Conservation (phyloP, 2,329 filamentous ascomycete genomes). For the Microdochium bolleyi region DNA sequence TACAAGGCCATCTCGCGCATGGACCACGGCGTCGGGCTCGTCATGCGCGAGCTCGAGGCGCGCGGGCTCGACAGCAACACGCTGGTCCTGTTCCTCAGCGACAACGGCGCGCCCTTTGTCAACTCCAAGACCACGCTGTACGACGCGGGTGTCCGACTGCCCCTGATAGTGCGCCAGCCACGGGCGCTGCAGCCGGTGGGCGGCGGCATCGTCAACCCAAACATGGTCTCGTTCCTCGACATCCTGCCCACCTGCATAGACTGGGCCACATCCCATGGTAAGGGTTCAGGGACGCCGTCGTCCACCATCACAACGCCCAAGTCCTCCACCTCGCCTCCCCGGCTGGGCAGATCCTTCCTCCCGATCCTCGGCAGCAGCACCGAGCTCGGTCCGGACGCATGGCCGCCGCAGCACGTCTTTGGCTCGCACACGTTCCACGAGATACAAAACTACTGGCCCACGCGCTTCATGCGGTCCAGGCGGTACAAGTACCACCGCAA, state of each 20-base stretch:
- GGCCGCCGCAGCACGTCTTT: slow-evolving; percentile 27
- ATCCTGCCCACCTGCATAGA: slow-evolving; percentile 36
- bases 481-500: slow-evolving; percentile 41
- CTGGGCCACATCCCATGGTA: slow-evolving; percentile 17
- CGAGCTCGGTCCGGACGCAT: slow-evolving; percentile 8
- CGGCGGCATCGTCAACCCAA: slow-evolving; percentile 25
- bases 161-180: slow-evolving; percentile 30
- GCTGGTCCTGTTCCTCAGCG: slow-evolving; percentile 27
- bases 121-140: slow-evolving; percentile 44
- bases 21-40: slow-evolving; percentile 31
- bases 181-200: slow-evolving; percentile 5
- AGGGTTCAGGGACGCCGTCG: no score
- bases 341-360: slow-evolving; percentile 28
- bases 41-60: slow-evolving; percentile 23
- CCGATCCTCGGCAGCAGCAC: slow-evolving; percentile 18
- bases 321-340: slow-evolving; percentile 5
- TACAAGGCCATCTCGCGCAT: slow-evolving; percentile 29
- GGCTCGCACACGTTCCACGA: slow-evolving; percentile 46
- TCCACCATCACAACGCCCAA: slow-evolving; percentile 5
- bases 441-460: slow-evolving; percentile 39
- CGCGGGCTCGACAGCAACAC: background rate
- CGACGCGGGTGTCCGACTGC: slow-evolving; percentile 35
- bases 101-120: slow-evolving; percentile 40
- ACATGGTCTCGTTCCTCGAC: slow-evolving; percentile 36
- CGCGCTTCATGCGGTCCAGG: slow-evolving; percentile 29